Conservation (phyloP, 768 basidiomycete genomes). For the Boletus pseudo-olivaceus region DNA sequence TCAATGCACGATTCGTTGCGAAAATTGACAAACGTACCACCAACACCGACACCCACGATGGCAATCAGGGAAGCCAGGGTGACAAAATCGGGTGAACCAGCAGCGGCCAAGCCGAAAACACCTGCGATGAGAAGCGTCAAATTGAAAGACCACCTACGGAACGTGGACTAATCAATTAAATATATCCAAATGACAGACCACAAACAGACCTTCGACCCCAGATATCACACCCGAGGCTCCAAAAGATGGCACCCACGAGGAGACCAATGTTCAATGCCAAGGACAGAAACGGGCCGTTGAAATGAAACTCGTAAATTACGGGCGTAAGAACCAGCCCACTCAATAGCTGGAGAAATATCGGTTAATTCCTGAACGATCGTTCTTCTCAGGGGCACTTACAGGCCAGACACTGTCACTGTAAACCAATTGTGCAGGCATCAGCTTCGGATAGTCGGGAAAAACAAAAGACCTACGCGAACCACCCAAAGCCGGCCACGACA, state of each 20-base stretch:
- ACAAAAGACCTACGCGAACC: constrained; percentile 35
- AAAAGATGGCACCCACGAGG: constrained; percentile 47
- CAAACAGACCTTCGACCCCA: constrained; percentile 44
- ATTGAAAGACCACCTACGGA: constrained; percentile 48
- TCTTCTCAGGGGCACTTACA: constrained; percentile 19
- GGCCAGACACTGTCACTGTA: constrained; percentile 39
- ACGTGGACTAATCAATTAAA: background rate
- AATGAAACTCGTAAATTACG: constrained; percentile 46
- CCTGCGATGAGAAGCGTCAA: constrained; percentile 52
- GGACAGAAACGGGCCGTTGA: constrained; percentile 45
- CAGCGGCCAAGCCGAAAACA: constrained; percentile 50
- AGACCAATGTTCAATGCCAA: constrained; percentile 53
- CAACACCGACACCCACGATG: constrained; percentile 45
- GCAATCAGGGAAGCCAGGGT: constrained; percentile 47
- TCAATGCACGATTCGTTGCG: background rate
- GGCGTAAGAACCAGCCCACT: constrained; percentile 47
- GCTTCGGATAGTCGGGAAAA: too few species aligned
- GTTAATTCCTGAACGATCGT: background rate
- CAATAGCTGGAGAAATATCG: constrained; percentile 28
- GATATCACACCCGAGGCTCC: constrained; percentile 48
- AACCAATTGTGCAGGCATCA: background rate
- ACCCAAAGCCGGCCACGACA: constrained; percentile 39
- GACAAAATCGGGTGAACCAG: constrained; percentile 44
- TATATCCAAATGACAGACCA: background rate
- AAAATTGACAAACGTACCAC: constrained; percentile 30